Base-by-base conservation (phyloP, 306 rosid species). In the Trifolium repens region DNA sequence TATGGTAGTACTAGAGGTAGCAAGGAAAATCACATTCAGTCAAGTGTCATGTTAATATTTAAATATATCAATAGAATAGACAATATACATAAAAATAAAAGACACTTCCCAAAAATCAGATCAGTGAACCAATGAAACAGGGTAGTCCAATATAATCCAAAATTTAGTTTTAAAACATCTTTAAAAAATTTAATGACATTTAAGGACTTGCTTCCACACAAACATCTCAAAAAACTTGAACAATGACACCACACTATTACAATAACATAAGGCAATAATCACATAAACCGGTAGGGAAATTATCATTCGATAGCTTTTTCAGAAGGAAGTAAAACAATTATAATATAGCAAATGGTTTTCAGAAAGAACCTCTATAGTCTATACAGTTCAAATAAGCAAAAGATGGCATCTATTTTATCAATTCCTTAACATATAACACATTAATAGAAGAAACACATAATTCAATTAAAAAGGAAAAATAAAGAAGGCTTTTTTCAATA, bases 11-110 rank as follows among this genome's bases (percentile, higher is more conserved):
- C 75, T 72, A 63, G 61, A 61, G 80, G 73, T 40, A 62, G 60
- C 58, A 24, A 35, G 75, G 39, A 76, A 82, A 71, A 49, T 79
- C 52, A 70, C 61, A 81, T 81, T 73, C 81, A 87, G 81, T 78
- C 49, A 72, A 47, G 49, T 74, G 71, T 76, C 75, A 76, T 24
- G 42, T 80, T 57, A 43, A 78, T 62, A 68, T 77, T 76, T 74
- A 76, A 76, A 55, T 67, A 64, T 24, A 55, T 55, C 12, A 52
- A 70, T 19, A 40, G 5, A 72, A 61, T 32, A 61, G 9, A 61
- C 42, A 59, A 27, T 50, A 60, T 12, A 74, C 65, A 69, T 11
- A 47, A 9, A 22, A 54, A 43, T 44, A 78, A 53, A 78, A 43
- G 81, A 34, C 37, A 50, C 27, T 70, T 71, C 2, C 30, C 5